Evolutionary conservation across 805 yeast genomes (phyloP).

Genomic region (Kluyveromyces starmeri): DNA sequence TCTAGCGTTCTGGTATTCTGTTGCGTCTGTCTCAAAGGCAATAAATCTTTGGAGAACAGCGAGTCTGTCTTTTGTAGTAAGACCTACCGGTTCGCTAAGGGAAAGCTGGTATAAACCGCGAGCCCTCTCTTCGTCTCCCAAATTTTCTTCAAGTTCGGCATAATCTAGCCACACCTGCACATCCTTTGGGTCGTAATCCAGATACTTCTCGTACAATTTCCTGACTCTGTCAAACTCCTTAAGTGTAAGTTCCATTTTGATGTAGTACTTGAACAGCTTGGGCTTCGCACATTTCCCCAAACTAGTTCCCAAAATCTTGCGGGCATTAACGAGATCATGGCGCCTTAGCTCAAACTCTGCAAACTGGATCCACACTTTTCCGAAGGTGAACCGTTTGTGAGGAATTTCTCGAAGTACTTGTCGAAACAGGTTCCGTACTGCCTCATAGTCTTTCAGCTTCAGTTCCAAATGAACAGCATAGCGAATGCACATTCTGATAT

Average conservation of each 20-base stretch:
- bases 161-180: constrained; percentile 47
- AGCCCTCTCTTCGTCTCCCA: constrained; percentile 66
- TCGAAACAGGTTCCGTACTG: constrained; percentile 44
- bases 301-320: constrained; percentile 63
- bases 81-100: constrained; percentile 13
- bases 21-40: constrained; percentile 53
- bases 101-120: constrained; percentile 54
- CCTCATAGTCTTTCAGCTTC: constrained; percentile 31
- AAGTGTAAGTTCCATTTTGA: constrained; percentile 53
- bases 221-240: constrained; percentile 80
- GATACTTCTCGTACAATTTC: constrained; percentile 54
- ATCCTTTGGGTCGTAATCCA: constrained; percentile 22
- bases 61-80: constrained; percentile 10
- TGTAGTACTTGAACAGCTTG: constrained; percentile 54
- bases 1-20: constrained; percentile 49
- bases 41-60: constrained; percentile 36
- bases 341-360: constrained; percentile 70
- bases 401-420: constrained; percentile 44
- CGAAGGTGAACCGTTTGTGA: constrained; percentile 53
- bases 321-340: constrained; percentile 39
- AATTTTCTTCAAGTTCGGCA: constrained; percentile 55
- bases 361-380: constrained; percentile 62
- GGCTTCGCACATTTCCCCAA: constrained; percentile 60
- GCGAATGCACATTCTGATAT: constrained; percentile 61
- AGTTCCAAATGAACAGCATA: constrained; percentile 58